Percentiles rank a stretch among this genome's conserved stretches.
phyloP scores from a whole-genome alignment of 345 rosid species.

The Passiflora organensis region DNA sequence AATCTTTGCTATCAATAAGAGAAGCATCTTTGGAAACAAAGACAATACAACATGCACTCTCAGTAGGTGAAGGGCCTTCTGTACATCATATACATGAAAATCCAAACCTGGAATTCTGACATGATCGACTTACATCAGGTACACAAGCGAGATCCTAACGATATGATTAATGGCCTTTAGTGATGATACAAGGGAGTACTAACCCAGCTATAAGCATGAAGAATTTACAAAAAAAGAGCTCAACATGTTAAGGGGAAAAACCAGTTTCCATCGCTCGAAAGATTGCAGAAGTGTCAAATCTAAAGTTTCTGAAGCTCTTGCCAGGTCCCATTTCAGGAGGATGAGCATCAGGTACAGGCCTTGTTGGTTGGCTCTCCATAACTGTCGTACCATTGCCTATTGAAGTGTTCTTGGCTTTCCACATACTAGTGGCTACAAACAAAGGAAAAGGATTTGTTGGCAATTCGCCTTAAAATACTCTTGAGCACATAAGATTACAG shows the following conservation, averaged over 20 bases:
- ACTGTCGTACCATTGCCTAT: slow-evolving; percentile 44
- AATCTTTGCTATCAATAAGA: background rate
- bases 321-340: slow-evolving; percentile 53
- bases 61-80: slow-evolving; percentile 11
- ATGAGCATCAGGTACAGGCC: slow-evolving; percentile 32
- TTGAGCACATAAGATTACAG: too few species aligned
- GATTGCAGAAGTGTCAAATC: slow-evolving; percentile 52
- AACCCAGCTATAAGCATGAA: slow-evolving; percentile 17
- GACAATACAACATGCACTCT: background rate
- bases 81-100: slow-evolving; percentile 32
- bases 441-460: slow-evolving; percentile 5
- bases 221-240: slow-evolving; percentile 15
- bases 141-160: slow-evolving; percentile 9
- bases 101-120: slow-evolving; percentile 22
- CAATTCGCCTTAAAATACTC: too few species aligned
- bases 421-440: slow-evolving; percentile 49
- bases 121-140: slow-evolving; percentile 17
- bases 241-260: slow-evolving; percentile 10
- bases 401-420: slow-evolving; percentile 71
- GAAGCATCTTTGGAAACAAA: background rate
- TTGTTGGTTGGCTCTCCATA: slow-evolving; percentile 44
- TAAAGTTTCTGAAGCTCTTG: slow-evolving; percentile 63
- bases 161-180: slow-evolving; percentile 6
- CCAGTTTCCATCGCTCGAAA: slow-evolving; percentile 59
- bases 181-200: slow-evolving; percentile 16